Evolutionary conservation across 2,329 filamentous ascomycete species (phyloP).

Genomic region (Fusarium coffeatum): DNA sequence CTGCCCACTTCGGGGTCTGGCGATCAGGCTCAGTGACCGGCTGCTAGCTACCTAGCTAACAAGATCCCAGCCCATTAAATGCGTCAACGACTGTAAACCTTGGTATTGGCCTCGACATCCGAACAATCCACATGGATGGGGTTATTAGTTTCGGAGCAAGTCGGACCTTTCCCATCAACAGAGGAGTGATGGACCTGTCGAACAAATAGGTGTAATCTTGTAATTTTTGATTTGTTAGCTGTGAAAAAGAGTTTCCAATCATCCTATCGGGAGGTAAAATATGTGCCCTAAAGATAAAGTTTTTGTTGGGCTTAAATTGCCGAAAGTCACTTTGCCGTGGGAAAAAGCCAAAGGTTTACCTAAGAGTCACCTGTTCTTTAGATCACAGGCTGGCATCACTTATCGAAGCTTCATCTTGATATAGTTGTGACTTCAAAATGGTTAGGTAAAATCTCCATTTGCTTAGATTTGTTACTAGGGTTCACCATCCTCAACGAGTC

Average conservation of each 20-base stretch:
- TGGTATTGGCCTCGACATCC: not conserved
- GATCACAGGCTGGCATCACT: not conserved
- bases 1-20: accelerated
- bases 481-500: not conserved
- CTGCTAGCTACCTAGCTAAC: not conserved
- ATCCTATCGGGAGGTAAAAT: not conserved
- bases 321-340: not conserved
- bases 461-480: not conserved
- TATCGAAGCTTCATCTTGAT: not conserved
- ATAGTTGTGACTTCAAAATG: not conserved
- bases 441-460: not conserved
- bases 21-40: not conserved
- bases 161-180: not conserved
- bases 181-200: not conserved
- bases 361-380: not conserved
- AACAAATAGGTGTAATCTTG: not conserved
- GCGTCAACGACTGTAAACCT: not conserved
- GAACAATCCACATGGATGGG: not conserved
- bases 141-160: not conserved
- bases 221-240: not conserved
- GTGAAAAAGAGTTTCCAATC: not conserved
- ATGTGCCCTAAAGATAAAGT: not conserved
- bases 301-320: not conserved
- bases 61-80: not conserved
- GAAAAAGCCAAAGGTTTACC: not conserved